These are phyloP conservation scores for Candida sp. DNA, from an alignment of 1,139 yeast genomes.

Conservation along the genomic window DNA sequence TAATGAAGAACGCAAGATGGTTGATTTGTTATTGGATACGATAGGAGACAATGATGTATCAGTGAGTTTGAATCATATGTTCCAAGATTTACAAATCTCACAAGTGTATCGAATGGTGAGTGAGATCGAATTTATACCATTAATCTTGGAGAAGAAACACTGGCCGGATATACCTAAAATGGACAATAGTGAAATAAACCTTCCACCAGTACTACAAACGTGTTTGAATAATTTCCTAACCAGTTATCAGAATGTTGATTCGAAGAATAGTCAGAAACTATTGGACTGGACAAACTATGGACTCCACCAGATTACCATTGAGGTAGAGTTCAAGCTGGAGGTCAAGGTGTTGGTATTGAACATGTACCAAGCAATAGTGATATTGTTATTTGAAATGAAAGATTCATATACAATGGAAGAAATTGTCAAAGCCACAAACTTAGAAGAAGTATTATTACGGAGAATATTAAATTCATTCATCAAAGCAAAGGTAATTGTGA, in stretches of 20 bases:
- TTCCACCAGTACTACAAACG: slow-evolving; percentile 13
- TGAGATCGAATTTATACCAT: slow-evolving; percentile 24
- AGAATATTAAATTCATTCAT: slow-evolving; percentile 28
- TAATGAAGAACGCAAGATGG: slow-evolving; percentile 22
- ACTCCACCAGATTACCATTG: slow-evolving; percentile 32
- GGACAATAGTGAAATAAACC: slow-evolving; percentile 10
- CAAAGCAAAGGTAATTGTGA: slow-evolving; percentile 25
- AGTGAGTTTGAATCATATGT: slow-evolving; percentile 28
- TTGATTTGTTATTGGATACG: slow-evolving; percentile 18
- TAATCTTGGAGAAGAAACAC: slow-evolving; percentile 29
- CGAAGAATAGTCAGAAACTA: slow-evolving; percentile 15
- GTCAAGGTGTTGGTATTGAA: slow-evolving; percentile 33
- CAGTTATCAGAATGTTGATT: slow-evolving; percentile 14
- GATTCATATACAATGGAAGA: slow-evolving; percentile 16
- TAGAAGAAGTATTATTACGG: slow-evolving; percentile 22
- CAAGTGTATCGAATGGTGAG: slow-evolving; percentile 5
- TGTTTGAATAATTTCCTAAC: slow-evolving; percentile 14
- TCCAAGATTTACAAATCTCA: slow-evolving; percentile 27
- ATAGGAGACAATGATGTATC: slow-evolving; percentile 38
- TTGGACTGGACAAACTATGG: slow-evolving; percentile 30
- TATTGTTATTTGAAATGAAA: slow-evolving; percentile 25
- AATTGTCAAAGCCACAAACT: slow-evolving; percentile 18
- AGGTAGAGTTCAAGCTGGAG: slow-evolving; percentile 25
- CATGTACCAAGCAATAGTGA: slow-evolving; percentile 34
- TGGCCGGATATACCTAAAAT: slow-evolving; percentile 43